Evolutionary conservation across 108 stramenopile genomes (phyloP), one percentile per base, ranked within the genome.

Genomic region (Cyclostephanos invisitatus): DNA sequence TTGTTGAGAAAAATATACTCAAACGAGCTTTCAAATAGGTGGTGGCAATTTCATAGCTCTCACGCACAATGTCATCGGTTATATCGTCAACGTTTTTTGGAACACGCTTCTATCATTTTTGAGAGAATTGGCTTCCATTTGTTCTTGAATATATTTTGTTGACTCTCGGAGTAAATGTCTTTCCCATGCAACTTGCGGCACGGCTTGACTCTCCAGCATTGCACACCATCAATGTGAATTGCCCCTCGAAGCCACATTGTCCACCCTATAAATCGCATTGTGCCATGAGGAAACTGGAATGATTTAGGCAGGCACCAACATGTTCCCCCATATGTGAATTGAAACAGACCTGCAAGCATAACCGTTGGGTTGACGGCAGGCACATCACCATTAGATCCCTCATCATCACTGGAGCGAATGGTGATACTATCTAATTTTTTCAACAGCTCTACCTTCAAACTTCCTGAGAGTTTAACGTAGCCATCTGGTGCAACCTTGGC

Each of bases 401-500:
- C 59, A 24, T 17, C 38, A 12, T 35, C 62, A 35, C 44, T 46
- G 62, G 29, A 14, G 35, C 21, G 3, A 21, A 27, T 62, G 11
- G 12, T 62, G 24, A 62, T 35, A 3, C 24, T 21, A 35, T 70
- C 68, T 37, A 70, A 18, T 46, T 61, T 58, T 57, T 59, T 15
- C 17, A 28, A 53, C 56, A 70, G 51, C 17, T 3, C 49, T 20
- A 4, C 20, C 49, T 50, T 50, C 49, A 50, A 50, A 20, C 18
- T 20, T 20, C 20, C 49, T 42, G 57, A 47, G 17, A 37, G 14
- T 6, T 59, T 70, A 14, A 70, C 57, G 18, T 40, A 20, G 38
- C 68, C 68, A 4, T 70, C 60, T n/a, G 57, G 20, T 44, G 18
- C 56, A 14, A 62, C 68, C 56, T 70, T 70, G 57, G 48, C 42